These are phyloP conservation scores for Kandelia obovata DNA, from an alignment of 345 rosid genomes.

Conservation along the genomic window DNA sequence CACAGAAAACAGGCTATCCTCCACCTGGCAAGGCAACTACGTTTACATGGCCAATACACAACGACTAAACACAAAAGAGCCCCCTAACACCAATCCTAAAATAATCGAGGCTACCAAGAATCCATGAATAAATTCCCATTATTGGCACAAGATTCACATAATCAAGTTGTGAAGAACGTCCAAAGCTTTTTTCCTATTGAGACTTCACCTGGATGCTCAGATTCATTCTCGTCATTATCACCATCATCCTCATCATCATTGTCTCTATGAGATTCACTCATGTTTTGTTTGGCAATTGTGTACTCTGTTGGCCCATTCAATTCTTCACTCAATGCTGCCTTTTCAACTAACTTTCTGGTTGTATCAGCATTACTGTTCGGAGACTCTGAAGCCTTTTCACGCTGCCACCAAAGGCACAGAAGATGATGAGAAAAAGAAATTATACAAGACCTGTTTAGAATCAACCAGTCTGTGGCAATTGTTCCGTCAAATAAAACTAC, in stretches of 20 bases:
- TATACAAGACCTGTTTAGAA: neutral
- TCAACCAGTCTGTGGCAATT: neutral
- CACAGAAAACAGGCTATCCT: constrained; percentile 12
- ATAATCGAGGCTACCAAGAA: constrained; percentile 21
- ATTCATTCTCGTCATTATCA: constrained; percentile 51
- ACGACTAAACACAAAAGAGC: constrained; percentile 29
- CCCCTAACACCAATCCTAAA: constrained; percentile 37
- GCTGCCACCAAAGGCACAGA: constrained; percentile 33
- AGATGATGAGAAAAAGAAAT: neutral
- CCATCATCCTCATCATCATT: constrained; percentile 36
- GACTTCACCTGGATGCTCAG: constrained; percentile 67
- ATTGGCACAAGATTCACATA: constrained; percentile 2
- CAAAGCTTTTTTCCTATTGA: constrained; percentile 91
- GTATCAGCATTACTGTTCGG: constrained; percentile 40
- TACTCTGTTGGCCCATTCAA: constrained; percentile 59
- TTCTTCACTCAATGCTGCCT: constrained; percentile 65
- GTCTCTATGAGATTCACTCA: constrained; percentile 29
- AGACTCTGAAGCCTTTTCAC: constrained; percentile 31
- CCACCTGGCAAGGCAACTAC: constrained; percentile 20
- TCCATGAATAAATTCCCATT: constrained; percentile 10
- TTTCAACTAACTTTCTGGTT: constrained; percentile 34
- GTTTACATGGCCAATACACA: constrained; percentile 33
- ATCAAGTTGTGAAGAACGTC: constrained; percentile 79
- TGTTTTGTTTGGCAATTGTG: constrained; percentile 26
- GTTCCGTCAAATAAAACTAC: neutral